phyloP scores from a whole-genome alignment of 192 early-diverging fungal genomes.

The Rhizoclosmatium globosum region DNA sequence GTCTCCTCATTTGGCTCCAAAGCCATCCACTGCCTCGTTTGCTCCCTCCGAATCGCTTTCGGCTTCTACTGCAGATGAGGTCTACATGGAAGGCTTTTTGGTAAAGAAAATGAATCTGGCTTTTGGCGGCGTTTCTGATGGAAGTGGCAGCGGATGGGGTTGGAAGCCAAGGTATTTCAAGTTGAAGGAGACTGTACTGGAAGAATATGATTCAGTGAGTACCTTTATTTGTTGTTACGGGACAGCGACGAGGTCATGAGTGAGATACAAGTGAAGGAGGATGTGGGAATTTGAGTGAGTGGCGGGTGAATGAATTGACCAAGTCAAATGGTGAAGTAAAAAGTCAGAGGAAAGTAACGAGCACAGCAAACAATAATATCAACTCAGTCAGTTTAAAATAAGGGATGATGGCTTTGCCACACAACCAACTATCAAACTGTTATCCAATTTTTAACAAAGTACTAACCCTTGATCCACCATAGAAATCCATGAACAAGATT shows the following conservation, averaged over 20 bases:
- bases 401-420: constrained; percentile 53
- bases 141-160: constrained; percentile 55
- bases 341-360: too few relatives aligned
- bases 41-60: background rate
- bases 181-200: constrained; percentile 54
- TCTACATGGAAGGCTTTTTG: constrained; percentile 27
- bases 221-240: background rate
- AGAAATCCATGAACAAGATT: constrained; percentile 64
- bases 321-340: background rate
- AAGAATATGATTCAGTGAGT: constrained; percentile 77
- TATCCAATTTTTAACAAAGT: constrained; percentile 64
- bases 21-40: background rate
- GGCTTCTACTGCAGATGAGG: background rate
- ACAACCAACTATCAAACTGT: background rate
- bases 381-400: constrained; percentile 15
- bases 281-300: too few relatives aligned
- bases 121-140: background rate
- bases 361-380: background rate
- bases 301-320: too few relatives aligned
- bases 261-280: too few relatives aligned
- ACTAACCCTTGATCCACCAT: background rate
- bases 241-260: background rate
- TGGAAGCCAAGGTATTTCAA: constrained; percentile 93
- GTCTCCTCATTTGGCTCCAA: background rate
- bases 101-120: constrained; percentile 32